Conservation (phyloP, 768 basidiomycete species). For the Ephemerocybe angulata region DNA sequence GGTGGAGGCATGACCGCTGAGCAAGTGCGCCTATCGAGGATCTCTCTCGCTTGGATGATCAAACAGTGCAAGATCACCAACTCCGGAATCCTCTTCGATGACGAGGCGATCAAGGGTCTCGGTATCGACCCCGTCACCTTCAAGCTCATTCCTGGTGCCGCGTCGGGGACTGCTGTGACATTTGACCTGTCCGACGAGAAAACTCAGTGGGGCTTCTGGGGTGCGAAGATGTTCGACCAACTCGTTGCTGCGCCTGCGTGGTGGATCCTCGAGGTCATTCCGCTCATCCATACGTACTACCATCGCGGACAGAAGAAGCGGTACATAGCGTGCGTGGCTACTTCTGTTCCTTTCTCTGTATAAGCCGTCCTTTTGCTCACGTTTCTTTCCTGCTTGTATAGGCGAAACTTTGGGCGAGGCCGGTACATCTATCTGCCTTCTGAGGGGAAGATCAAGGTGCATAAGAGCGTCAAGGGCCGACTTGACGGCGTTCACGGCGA, state of each 20-base stretch:
- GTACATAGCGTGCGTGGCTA: conserved; percentile 26
- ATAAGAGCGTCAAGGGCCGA: conserved; percentile 48
- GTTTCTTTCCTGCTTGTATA: conserved; percentile 9
- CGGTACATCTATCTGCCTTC: conserved; percentile 39
- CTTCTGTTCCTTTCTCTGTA: not conserved
- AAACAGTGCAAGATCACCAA: conserved; percentile 56
- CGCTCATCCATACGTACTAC: conserved; percentile 35
- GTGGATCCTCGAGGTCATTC: conserved; percentile 68
- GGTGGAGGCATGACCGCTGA: conserved; percentile 70
- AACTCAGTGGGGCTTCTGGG: not conserved
- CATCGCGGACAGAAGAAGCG: conserved; percentile 22
- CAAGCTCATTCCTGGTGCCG: not conserved
- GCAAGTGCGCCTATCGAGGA: conserved; percentile 56
- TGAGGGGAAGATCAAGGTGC: conserved; percentile 36
- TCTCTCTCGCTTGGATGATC: conserved; percentile 76
- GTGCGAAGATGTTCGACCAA: conserved; percentile 47
- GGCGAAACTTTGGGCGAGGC: conserved; percentile 33
- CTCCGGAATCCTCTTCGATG: conserved; percentile 59
- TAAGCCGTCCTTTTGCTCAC: not conserved
- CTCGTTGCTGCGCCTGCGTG: conserved; percentile 42
- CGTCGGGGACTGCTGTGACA: not conserved
- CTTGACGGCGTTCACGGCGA: conserved; percentile 42
- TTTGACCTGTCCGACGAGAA: not conserved
- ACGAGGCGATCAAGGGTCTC: conserved; percentile 39
- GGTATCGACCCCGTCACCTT: conserved; percentile 41